Percentiles rank a stretch among this genome's conserved stretches.
phyloP scores from a whole-genome alignment of 768 basidiomycete species.

The Leucogyrophana mollusca region DNA sequence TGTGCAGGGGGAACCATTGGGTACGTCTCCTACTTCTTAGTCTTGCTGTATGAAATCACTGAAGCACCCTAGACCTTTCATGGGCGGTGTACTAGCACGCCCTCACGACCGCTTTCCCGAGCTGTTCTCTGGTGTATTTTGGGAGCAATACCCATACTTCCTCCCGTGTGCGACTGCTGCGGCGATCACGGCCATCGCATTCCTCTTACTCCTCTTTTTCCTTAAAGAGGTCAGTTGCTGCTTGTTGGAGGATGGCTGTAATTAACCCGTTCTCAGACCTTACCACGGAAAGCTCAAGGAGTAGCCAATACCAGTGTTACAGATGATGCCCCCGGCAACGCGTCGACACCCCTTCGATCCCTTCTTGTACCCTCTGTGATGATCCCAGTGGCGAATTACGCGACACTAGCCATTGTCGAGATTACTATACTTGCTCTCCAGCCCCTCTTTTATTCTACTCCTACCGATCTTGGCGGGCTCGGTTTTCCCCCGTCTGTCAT shows the following conservation, averaged over 20 bases:
- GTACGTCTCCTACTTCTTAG: constrained; percentile 21
- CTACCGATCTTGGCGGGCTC: constrained; percentile 24
- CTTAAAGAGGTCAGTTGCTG: constrained; percentile 21
- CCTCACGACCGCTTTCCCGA: constrained; percentile 49
- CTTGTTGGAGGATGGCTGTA: neutral
- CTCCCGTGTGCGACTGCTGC: constrained; percentile 16
- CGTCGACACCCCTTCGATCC: constrained; percentile 8
- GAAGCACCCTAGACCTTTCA: constrained; percentile 40
- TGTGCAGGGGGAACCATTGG: constrained; percentile 25
- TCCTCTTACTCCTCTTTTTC: constrained; percentile 11
- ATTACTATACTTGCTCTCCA: constrained; percentile 24
- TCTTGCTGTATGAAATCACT: neutral
- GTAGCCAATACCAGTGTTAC: neutral
- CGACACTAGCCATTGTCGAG: constrained; percentile 24
- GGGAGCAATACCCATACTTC: constrained; percentile 22
- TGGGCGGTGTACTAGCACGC: constrained; percentile 50
- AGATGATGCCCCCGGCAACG: neutral
- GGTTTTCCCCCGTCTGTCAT: constrained; percentile 25
- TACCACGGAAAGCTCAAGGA: neutral
- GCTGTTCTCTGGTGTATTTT: constrained; percentile 35
- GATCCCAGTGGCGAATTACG: constrained; percentile 28
- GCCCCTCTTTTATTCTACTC: constrained; percentile 27
- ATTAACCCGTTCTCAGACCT: neutral
- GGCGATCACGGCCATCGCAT: neutral
- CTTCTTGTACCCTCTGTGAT: constrained; percentile 18